phyloP scores from a whole-genome alignment of 495 filamentous ascomycete genomes.

The Schizothecium vesticola region DNA sequence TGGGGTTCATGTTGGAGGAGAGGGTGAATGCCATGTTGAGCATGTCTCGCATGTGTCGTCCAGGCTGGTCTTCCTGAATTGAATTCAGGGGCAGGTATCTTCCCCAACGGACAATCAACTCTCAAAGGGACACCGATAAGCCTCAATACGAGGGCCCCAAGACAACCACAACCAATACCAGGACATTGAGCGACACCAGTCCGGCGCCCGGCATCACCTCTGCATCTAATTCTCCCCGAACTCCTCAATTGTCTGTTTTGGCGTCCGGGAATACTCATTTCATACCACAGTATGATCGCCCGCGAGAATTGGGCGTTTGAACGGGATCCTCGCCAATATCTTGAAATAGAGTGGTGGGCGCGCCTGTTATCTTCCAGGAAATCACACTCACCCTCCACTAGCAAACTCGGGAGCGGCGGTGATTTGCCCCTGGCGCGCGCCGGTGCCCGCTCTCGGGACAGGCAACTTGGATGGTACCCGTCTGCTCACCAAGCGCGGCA shows the following conservation, averaged over 20 bases:
- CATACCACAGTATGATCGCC: background rate
- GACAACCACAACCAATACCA: background rate
- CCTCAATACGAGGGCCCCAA: background rate
- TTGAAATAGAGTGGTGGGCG: constrained; percentile 8
- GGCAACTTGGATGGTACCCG: constrained; percentile 2
- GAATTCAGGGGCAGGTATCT: background rate
- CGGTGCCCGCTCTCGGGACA: background rate
- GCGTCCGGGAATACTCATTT: background rate
- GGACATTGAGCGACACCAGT: background rate
- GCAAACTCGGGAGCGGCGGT: constrained; percentile 9
- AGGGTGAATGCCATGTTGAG: background rate
- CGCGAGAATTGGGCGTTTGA: background rate
- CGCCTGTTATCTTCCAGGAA: constrained; percentile 14
- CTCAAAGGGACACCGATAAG: background rate
- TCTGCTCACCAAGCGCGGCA: background rate
- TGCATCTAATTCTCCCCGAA: background rate
- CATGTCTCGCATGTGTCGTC: background rate
- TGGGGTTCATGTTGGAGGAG: background rate
- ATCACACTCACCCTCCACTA: background rate
- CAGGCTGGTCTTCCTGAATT: background rate
- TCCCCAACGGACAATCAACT: background rate
- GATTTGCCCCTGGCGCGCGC: constrained; percentile 10
- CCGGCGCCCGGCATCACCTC: background rate
- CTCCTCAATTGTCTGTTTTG: background rate
- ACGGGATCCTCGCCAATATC: background rate